phyloP scores from a whole-genome alignment of 176 grass and related monocot genomes.

The Triticum aestivum region DNA sequence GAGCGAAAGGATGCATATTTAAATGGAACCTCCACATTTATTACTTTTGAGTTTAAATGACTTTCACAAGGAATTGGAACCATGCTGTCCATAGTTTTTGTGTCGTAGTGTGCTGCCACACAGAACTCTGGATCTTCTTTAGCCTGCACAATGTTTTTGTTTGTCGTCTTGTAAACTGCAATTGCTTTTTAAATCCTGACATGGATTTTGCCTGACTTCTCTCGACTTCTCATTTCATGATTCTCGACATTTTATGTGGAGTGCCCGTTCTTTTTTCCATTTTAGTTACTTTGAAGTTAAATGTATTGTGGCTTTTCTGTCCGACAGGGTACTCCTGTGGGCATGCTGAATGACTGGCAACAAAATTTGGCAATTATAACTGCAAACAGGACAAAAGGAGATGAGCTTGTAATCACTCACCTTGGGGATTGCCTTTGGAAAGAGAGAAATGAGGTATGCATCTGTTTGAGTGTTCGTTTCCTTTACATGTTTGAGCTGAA shows the following conservation, averaged over 20 bases:
- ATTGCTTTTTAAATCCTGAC: not conserved
- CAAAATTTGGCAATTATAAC: constrained; percentile 95
- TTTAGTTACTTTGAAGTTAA: not conserved
- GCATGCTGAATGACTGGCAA: constrained; percentile 91
- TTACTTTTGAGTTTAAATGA: not conserved
- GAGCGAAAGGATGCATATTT: not conserved
- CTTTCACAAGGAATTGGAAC: constrained; percentile 11
- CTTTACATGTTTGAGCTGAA: not conserved
- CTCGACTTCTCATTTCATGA: not conserved
- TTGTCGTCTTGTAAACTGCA: not conserved
- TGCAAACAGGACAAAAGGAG: constrained; percentile 87
- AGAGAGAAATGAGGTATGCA: constrained; percentile 84
- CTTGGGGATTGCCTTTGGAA: constrained; percentile 98
- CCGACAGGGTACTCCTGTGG: constrained; percentile 33
- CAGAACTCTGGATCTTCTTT: not conserved
- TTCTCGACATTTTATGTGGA: not conserved
- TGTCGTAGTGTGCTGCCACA: not conserved
- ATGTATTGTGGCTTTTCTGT: not conserved
- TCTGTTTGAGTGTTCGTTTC: constrained; percentile 21
- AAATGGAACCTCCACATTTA: not conserved
- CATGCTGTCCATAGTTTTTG: not conserved
- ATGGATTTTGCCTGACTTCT: not conserved
- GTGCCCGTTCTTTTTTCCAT: not conserved
- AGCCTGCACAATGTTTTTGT: not conserved
- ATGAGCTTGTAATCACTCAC: constrained; percentile 87